Base-by-base conservation (phyloP, 2,329 filamentous ascomycete genomes). In the Ophiostoma ips region DNA sequence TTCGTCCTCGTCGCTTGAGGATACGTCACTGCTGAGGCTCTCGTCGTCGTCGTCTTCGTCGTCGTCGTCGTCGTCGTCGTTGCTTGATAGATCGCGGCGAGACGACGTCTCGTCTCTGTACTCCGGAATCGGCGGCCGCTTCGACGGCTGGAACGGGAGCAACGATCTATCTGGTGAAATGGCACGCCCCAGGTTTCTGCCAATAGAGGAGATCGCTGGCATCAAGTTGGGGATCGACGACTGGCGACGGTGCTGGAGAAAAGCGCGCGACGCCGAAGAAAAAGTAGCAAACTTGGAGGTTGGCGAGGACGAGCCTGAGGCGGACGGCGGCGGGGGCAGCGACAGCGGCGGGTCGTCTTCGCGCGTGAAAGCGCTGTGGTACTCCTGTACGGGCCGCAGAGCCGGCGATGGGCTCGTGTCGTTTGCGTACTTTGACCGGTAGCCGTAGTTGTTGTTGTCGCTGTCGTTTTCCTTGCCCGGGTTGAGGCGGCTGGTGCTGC, bases 1-100 rank as follows among this genome's bases (percentile, higher is more conserved):
- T 8, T 31, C 38, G 37, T 44, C 10, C 18, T n/a, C 30, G 15
- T n/a, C 31, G 43, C 58, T 64, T 50, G 24, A 28, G 8, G 24
- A 28, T 28, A 5, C 24, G 24, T 28, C 24, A 8, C 24, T 28
- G 24, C 24, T 28, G 4, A 28, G 5, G 8, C 24, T 28, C 24
- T 67, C 68, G 13, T 66, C 64, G 5, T 61, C 58, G 11, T 66
- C 43, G 59, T 61, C 37, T 64, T 63, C 13, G 33, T 67, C 68
- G 13, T 66, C 64, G 5, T 61, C 58, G 11, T 65, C 43, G 59
- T 61, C 37, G 63, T 63, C 24, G 40, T 43, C 40, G 9, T 28
- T 15, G 24, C 41, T 44, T 4, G 28, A 16, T 18, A 10, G 41
- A 44, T 41, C 38, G 5, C 38, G 38, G 38, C 21, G 38, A 16